A percentile compares a stretch with the other conserved stretches of the same genome.
Conservation (phyloP, 176 grass and related monocot genomes). For the Poa annua region DNA sequence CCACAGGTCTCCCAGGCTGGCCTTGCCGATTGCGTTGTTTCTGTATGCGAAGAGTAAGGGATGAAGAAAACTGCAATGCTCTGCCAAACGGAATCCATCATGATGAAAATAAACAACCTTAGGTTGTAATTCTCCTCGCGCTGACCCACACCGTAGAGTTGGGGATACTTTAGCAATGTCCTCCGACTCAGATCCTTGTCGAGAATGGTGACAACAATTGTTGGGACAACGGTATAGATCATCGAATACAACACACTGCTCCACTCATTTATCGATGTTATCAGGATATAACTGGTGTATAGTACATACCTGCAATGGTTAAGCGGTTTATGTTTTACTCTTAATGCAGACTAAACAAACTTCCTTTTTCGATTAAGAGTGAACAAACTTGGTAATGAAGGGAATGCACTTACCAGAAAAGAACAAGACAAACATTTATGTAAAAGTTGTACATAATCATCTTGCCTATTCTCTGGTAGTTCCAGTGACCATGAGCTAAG, state of each 20-base stretch:
- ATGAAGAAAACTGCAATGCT: slow-evolving; percentile 82
- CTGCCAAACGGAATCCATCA: slow-evolving; percentile 91
- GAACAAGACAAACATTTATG: slow-evolving; percentile 93
- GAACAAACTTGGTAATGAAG: slow-evolving; percentile 18
- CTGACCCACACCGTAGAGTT: slow-evolving; percentile 84
- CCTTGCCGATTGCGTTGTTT: slow-evolving; percentile 62
- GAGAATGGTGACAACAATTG: slow-evolving; percentile 81
- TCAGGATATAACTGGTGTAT: slow-evolving; percentile 79
- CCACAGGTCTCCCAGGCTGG: slow-evolving; percentile 89
- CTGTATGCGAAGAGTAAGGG: slow-evolving; percentile 88
- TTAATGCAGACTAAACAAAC: slow-evolving; percentile 34
- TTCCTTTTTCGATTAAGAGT: background rate
- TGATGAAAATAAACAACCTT: slow-evolving; percentile 79
- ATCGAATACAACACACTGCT: slow-evolving; percentile 90
- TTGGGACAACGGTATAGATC: slow-evolving; percentile 85
- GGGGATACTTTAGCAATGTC: slow-evolving; percentile 87
- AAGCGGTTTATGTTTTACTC: slow-evolving; percentile 43
- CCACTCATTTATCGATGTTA: slow-evolving; percentile 94
- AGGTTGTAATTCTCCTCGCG: slow-evolving; percentile 90
- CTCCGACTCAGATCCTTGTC: slow-evolving; percentile 85
- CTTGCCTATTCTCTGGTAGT: slow-evolving; percentile 97
- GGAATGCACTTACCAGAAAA: slow-evolving; percentile 80
- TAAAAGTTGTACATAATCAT: slow-evolving; percentile 99
- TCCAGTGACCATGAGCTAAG: slow-evolving; percentile 98
- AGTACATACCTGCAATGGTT: slow-evolving; percentile 82